These are phyloP conservation scores for Fremontodendron californicum DNA, from an alignment of 345 rosid genomes.

Conservation along the genomic window DNA sequence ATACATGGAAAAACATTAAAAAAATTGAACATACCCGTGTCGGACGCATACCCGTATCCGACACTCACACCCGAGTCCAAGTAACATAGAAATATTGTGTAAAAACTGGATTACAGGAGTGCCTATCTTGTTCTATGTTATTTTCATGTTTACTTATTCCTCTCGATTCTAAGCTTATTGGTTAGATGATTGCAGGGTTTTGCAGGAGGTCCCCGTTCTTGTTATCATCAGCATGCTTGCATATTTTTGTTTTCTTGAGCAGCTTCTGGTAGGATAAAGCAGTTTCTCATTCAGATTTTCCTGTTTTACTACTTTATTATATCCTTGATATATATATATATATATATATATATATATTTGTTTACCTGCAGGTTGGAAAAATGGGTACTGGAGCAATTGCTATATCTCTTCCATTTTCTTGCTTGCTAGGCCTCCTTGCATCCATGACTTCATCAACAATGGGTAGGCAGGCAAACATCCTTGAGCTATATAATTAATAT, in stretches of 20 bases:
- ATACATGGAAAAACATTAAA: too few species aligned
- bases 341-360: too few species aligned
- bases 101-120: not conserved
- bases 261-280: slow-evolving; percentile 60
- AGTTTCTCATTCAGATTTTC: not conserved
- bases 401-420: slow-evolving; percentile 88
- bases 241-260: slow-evolving; percentile 94
- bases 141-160: not conserved
- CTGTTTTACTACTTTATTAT: not conserved
- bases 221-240: slow-evolving; percentile 89
- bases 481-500: not conserved
- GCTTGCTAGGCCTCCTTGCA: slow-evolving; percentile 75
- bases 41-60: too few species aligned
- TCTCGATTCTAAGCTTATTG: slow-evolving; percentile 12
- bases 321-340: not conserved
- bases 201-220: slow-evolving; percentile 91
- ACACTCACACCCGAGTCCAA: too few species aligned
- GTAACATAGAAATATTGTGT: too few species aligned
- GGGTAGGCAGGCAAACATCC: slow-evolving; percentile 48
- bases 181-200: slow-evolving; percentile 45
- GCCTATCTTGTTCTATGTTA: not conserved
- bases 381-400: slow-evolving; percentile 88
- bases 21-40: too few species aligned
- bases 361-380: slow-evolving; percentile 55
- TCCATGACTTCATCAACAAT: slow-evolving; percentile 92